Evolutionary conservation across 2,329 filamentous ascomycete genomes (phyloP).

Genomic region (Paraphaeosphaeria minitans): DNA sequence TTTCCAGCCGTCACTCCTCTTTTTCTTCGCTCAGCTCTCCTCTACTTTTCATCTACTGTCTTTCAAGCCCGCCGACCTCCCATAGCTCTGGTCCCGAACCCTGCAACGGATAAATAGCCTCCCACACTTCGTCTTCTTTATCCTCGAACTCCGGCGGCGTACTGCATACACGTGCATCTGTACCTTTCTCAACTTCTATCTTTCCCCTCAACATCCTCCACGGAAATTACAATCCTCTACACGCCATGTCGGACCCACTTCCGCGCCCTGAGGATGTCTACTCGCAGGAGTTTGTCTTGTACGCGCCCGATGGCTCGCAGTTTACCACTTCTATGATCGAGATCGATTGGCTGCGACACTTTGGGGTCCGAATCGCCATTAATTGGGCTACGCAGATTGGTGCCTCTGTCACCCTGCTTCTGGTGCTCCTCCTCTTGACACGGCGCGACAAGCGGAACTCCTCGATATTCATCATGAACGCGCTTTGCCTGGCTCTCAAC

Average conservation of each 20-base stretch:
- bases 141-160: constrained; percentile 13
- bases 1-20: neutral
- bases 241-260: constrained; percentile 18
- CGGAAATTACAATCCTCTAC: neutral
- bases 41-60: constrained; percentile 4
- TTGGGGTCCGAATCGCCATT: constrained; percentile 59
- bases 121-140: constrained; percentile 12
- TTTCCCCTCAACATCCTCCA: neutral
- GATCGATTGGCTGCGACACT: constrained; percentile 54
- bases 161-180: neutral
- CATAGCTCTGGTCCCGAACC: neutral
- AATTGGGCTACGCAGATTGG: constrained; percentile 75
- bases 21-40: neutral
- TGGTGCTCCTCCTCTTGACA: constrained; percentile 71
- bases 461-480: constrained; percentile 69
- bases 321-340: constrained; percentile 50
- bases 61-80: constrained; percentile 1
- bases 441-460: constrained; percentile 67
- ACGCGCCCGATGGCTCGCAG: constrained; percentile 50
- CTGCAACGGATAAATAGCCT: neutral
- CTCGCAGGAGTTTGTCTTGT: constrained; percentile 58
- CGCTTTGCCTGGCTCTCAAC: constrained; percentile 64
- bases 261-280: constrained; percentile 48
- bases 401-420: constrained; percentile 66
- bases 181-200: constrained; percentile 2